Base-by-base conservation (phyloP, 2,329 filamentous ascomycete genomes). In the Rosellinia necatrix region DNA sequence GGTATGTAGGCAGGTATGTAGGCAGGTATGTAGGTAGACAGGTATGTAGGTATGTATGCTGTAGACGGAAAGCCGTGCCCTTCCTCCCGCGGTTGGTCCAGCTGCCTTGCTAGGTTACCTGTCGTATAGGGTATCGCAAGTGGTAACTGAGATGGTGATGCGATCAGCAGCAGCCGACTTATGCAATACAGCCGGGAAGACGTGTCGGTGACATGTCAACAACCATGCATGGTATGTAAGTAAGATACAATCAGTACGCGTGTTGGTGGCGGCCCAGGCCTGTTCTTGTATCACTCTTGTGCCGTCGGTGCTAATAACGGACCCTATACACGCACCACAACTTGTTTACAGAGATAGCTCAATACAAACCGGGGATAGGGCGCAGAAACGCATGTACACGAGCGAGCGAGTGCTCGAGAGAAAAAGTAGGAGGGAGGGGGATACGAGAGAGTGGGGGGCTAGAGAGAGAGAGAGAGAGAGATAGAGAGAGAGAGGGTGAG, bases 271-370 rank as follows among this genome's bases (percentile, higher is more conserved):
- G 37, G 35, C 29, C 24, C 46, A 21, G 35, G 44, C 29, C 55
- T 52, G 47, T 38, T 44, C 49, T 59, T 53, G 53, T 59, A 56
- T 59, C 43, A 59, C 43, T 53, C 56, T 53, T 53, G 53, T 43
- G 47, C 34, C 53, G 51, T 53, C 27, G 56, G 53, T 52, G 56
- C 56, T 49, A 56, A 59, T 51, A 34, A 51, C 52, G 29, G 38
- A 21, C 37, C 21, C 7, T 38, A n/a, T 34, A 34, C 30, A 12
- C 12, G 12, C 12, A n/a, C 13, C 30, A 10, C 34, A 15, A 35
- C 8, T 17, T 6, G 19, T 19, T 5, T 13, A 19, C 8, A 35
- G n/a, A 35, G 15, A 19, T 17, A 35, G 13, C 32, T 5, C 8
- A 34, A n/a, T n/a, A 48, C 44, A 48, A 48, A 48, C 30, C 44